Percentiles rank a stretch among this genome's conserved stretches.
Evolutionary conservation across 257 asterid species (phyloP).

Genomic region (Rauvolfia tetraphylla): DNA sequence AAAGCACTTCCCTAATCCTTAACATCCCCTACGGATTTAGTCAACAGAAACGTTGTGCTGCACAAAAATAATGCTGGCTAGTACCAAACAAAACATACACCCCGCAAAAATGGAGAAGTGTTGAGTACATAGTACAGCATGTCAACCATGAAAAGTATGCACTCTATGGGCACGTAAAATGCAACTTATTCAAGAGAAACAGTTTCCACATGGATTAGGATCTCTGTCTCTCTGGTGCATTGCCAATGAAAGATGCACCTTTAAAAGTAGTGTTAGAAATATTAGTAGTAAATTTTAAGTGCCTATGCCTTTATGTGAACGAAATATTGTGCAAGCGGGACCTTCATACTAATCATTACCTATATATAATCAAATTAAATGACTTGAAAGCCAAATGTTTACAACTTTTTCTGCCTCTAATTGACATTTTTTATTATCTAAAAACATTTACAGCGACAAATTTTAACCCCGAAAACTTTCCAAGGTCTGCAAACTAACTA

Average conservation of each 20-base stretch:
- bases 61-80: not conserved
- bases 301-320: not conserved
- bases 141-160: not conserved
- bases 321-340: not conserved
- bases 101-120: not conserved
- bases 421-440: not conserved
- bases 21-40: not conserved
- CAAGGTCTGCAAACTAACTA: not conserved
- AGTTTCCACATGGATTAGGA: not conserved
- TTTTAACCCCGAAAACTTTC: not conserved
- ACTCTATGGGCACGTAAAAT: not conserved
- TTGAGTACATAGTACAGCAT: slow-evolving; percentile 1
- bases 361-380: not conserved
- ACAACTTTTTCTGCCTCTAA: slow-evolving; percentile 7
- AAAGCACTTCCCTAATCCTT: not conserved
- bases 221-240: slow-evolving; percentile 37
- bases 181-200: not conserved
- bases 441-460: slow-evolving; percentile 5
- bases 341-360: not conserved
- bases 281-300: slow-evolving; percentile 3
- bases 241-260: slow-evolving; percentile 66
- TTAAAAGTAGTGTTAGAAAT: not conserved
- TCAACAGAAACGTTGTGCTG: not conserved
- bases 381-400: slow-evolving; percentile 4
- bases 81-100: not conserved